Evolutionary conservation across 1,139 yeast species (phyloP).

Genomic region (Tardiomyces depauwii): DNA sequence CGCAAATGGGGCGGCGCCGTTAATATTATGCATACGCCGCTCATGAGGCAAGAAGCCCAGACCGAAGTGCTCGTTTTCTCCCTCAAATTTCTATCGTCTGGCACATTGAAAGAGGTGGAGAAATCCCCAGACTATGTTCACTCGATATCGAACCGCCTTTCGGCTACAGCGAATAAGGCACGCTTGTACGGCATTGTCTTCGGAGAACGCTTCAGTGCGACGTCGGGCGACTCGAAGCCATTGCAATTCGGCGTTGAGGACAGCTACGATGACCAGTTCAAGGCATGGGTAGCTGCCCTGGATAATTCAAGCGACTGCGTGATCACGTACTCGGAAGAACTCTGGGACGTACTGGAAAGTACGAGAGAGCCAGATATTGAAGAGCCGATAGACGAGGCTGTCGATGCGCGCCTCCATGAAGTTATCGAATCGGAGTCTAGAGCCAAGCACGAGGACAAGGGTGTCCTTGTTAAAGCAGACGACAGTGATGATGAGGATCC

Average conservation of each 20-base stretch:
- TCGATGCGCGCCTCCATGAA: not conserved
- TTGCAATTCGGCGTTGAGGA: constrained; percentile 12
- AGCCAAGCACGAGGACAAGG: not conserved
- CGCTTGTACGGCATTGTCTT: constrained; percentile 14
- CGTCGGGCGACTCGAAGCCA: constrained; percentile 7
- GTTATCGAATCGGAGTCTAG: not conserved
- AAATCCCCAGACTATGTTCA: constrained; percentile 5
- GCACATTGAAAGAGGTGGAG: constrained; percentile 4
- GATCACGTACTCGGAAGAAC: not conserved
- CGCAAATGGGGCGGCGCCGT: constrained; percentile 8
- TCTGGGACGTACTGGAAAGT: not conserved
- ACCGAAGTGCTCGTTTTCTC: constrained; percentile 12
- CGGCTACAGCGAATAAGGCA: constrained; percentile 6
- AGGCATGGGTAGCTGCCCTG: not conserved
- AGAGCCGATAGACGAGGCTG: constrained; percentile 1
- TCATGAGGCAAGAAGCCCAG: constrained; percentile 8
- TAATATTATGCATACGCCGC: constrained; percentile 1
- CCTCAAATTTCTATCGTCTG: constrained; percentile 4
- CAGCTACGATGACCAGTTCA: constrained; percentile 3
- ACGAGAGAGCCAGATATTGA: not conserved
- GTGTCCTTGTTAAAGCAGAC: not conserved
- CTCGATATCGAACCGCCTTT: constrained; percentile 12
- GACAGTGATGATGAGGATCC: constrained; percentile 27
- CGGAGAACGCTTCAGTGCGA: constrained; percentile 11
- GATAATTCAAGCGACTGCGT: not conserved